Conservation (phyloP, 202 grass and related monocot species). For the Bolboschoenoplectus hybrid region DNA sequence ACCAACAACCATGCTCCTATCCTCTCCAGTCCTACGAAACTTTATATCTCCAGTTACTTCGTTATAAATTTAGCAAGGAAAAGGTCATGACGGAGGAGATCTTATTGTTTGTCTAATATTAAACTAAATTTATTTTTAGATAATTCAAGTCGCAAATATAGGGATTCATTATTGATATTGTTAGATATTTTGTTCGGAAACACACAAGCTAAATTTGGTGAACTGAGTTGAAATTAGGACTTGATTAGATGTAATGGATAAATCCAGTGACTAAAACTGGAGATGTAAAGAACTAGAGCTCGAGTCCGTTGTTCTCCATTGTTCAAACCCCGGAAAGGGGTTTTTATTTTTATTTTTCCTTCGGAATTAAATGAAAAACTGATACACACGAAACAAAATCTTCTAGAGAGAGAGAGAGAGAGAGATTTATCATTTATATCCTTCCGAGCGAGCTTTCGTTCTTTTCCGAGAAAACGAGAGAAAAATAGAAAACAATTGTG, state of each 20-base stretch:
- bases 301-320: conserved; percentile 15
- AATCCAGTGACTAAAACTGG: not conserved
- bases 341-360: not conserved
- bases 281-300: not conserved
- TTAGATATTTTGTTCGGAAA: not conserved
- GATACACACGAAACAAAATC: conserved; percentile 13
- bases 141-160: not conserved
- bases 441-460: not conserved
- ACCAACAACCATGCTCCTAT: not conserved
- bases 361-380: not conserved
- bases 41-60: not conserved
- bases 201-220: too few relatives aligned
- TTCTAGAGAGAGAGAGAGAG: not conserved
- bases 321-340: conserved; percentile 16
- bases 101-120: conserved; percentile 3
- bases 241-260: not conserved
- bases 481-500: not conserved
- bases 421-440: conserved; percentile 8
- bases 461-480: conserved; percentile 7
- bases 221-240: not conserved
- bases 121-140: conserved; percentile 4
- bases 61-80: not conserved
- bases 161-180: not conserved
- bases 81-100: not conserved
- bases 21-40: not conserved